These are phyloP conservation scores for Nyssa sinensis DNA, from an alignment of 148 eudicot genomes.

Conservation along the genomic window DNA sequence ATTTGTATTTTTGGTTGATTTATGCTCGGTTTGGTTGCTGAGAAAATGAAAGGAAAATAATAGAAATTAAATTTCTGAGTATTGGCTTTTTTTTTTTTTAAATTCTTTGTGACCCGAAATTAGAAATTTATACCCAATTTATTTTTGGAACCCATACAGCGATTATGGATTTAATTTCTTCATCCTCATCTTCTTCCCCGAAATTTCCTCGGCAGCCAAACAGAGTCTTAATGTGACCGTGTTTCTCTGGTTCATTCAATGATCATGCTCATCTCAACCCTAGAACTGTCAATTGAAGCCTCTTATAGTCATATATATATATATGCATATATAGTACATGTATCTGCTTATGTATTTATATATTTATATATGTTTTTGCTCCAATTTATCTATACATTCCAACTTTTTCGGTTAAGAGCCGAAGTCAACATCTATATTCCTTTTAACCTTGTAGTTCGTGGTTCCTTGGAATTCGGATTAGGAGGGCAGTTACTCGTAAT, in stretches of 20 bases:
- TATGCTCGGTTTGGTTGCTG: neutral
- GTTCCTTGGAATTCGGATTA: neutral
- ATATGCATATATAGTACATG: too few species aligned
- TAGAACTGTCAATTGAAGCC: neutral
- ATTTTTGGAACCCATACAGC: too few species aligned
- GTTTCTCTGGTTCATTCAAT: neutral
- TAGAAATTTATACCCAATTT: too few species aligned
- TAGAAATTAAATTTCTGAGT: neutral
- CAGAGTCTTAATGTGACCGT: neutral
- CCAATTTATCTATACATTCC: neutral
- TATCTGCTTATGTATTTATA: too few species aligned
- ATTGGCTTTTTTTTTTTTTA: neutral
- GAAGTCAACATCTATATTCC: neutral
- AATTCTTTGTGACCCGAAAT: neutral
- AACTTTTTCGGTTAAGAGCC: neutral
- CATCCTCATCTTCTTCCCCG: neutral
- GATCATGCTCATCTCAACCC: neutral
- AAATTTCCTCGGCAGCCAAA: neutral
- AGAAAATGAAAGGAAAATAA: neutral
- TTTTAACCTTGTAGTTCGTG: neutral
- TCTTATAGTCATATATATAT: neutral
- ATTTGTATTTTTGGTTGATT: neutral
- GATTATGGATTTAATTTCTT: too few species aligned
- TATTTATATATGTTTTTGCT: neutral
- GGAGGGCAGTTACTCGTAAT: neutral